Evolutionary conservation across 208 protist species (phyloP), one percentile per base, ranked within the genome.

Genomic region (Leishmania tarentolae): DNA sequence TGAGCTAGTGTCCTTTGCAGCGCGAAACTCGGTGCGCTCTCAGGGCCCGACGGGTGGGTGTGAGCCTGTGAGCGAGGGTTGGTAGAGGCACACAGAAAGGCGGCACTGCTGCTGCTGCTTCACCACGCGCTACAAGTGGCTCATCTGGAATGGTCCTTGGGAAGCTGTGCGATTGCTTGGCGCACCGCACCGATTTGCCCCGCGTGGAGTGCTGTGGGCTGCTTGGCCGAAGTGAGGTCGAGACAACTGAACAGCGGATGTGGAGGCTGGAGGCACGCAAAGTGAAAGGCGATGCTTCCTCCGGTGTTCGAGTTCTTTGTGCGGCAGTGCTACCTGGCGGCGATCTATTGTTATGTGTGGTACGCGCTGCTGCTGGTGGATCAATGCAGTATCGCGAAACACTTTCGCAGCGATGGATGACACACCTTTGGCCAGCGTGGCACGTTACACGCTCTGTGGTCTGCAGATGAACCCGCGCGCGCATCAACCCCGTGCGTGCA

Each of bases 381-480:
- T 56, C 80, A 86, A 31, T 15, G 65, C 2, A 78, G 35, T 9
- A 24, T n/a, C 35, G 69, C 81, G n/a, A 5, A 56, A 44, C 42
- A 66, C 21, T 44, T 92, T 85, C 47, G 79, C 79, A 19, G 46
- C 76, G 35, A 66, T 89, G 63, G 83, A 86, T 52, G 81, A 86
- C 65, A 86, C 65, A 56, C 78, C n/a, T 90, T 79, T 61, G 86
- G 78, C 35, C 86, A 86, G 68, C 80, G 83, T 13, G 89, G 87
- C n/a, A 68, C n/a, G 28, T 40, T 92, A 87, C 85, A 83, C 73
- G 40, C 88, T 87, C 71, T 92, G 89, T 69, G 86, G 81, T 15
- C 6, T 40, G 1, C 89, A 92, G 78, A 89, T 92, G 80, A 90
- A 92, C 59, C 75, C 86, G 9, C 80, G 78, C 72, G 72, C 86